These are phyloP conservation scores for Lineolata rhizophorae DNA, from an alignment of 495 filamentous ascomycete species.

Conservation along the genomic window DNA sequence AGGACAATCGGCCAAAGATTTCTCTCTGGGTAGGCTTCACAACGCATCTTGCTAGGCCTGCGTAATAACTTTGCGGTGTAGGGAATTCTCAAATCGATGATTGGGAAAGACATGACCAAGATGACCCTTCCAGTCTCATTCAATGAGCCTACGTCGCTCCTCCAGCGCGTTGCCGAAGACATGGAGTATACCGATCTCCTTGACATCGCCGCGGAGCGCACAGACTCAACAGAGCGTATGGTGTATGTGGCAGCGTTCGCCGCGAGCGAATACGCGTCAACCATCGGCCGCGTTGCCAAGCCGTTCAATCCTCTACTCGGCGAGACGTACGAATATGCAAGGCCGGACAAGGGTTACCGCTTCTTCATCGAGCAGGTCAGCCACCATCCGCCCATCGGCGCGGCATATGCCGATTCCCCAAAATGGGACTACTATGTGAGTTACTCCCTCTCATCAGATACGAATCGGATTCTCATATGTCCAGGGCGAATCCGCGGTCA, in stretches of 20 bases:
- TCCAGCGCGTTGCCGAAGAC: constrained; percentile 89
- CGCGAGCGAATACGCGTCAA: constrained; percentile 88
- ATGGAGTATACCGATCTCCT: constrained; percentile 93
- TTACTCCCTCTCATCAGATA: not conserved
- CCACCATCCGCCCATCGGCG: constrained; percentile 90
- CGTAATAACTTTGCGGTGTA: constrained; percentile 21
- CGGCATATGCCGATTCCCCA: constrained; percentile 77
- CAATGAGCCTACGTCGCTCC: constrained; percentile 93
- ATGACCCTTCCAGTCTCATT: constrained; percentile 98
- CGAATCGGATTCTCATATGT: not conserved
- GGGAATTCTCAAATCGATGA: constrained; percentile 97
- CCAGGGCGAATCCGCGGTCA: constrained; percentile 79
- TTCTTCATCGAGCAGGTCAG: constrained; percentile 98
- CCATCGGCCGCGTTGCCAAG: constrained; percentile 88
- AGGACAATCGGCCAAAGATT: constrained; percentile 81
- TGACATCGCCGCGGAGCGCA: constrained; percentile 66
- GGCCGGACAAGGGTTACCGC: constrained; percentile 90
- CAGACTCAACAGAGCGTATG: constrained; percentile 75
- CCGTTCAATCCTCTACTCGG: constrained; percentile 93
- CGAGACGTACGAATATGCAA: constrained; percentile 89
- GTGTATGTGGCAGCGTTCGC: constrained; percentile 95
- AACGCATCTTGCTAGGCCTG: not conserved
- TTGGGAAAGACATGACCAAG: constrained; percentile 98
- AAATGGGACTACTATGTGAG: constrained; percentile 86
- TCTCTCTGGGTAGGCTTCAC: constrained; percentile 64